Conservation (phyloP, 2,329 filamentous ascomycete species). For the Colletotrichum sp. region DNA sequence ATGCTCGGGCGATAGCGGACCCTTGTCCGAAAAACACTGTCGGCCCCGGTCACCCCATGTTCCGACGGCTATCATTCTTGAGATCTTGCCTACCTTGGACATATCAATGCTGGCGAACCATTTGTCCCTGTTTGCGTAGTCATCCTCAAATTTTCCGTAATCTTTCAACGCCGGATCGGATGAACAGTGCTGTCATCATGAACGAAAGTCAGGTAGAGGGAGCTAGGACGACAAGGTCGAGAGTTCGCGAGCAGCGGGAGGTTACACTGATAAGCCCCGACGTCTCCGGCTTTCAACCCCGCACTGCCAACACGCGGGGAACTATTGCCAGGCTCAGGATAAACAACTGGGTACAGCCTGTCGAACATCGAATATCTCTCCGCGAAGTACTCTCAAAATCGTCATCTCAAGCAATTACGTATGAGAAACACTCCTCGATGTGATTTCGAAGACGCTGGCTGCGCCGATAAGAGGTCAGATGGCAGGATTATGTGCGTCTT, state of each 20-base stretch:
- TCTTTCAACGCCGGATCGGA: not conserved
- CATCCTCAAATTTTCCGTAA: not conserved
- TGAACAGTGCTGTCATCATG: not conserved
- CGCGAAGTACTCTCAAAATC: not conserved
- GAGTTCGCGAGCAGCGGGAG: not conserved
- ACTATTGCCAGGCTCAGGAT: not conserved
- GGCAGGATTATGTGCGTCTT: not conserved
- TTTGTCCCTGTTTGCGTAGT: not conserved
- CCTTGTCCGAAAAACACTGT: not conserved
- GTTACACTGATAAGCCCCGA: not conserved
- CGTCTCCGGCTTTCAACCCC: not conserved
- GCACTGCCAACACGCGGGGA: not conserved
- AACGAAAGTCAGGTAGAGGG: not conserved
- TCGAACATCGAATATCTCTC: not conserved
- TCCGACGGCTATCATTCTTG: not conserved
- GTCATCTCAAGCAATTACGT: not conserved
- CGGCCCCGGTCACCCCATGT: not conserved
- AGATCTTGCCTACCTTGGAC: not conserved
- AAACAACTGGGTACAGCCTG: not conserved
- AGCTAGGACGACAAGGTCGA: not conserved
- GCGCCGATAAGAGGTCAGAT: not conserved
- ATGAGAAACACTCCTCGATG: not conserved
- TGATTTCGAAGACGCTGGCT: not conserved
- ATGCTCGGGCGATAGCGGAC: not conserved
- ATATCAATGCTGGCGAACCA: not conserved